Conservation (phyloP, 2,329 filamentous ascomycete species). For the Alternaria sp. region DNA sequence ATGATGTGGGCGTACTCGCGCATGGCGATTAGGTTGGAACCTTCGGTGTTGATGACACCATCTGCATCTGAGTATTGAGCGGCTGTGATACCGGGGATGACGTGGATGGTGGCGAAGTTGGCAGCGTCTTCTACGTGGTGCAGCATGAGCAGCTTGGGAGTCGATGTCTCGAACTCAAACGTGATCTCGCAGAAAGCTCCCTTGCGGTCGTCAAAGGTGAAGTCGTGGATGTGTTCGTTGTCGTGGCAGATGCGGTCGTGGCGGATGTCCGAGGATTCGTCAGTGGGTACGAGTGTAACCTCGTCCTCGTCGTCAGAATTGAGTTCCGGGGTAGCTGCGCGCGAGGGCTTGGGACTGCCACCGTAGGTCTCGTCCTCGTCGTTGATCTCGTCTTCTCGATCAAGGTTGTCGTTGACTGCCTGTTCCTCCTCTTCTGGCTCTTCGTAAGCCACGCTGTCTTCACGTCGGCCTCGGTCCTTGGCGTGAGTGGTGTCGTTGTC, state of each 20-base stretch:
- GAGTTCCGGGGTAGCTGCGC: constrained; percentile 41
- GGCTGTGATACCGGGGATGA: constrained; percentile 76
- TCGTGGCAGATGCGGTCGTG: constrained; percentile 52
- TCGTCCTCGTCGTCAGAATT: constrained; percentile 37
- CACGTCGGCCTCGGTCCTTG: constrained; percentile 77
- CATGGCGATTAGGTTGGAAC: constrained; percentile 90
- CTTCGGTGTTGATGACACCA: constrained; percentile 72
- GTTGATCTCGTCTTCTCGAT: constrained; percentile 59
- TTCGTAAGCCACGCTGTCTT: constrained; percentile 86
- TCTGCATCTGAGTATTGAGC: constrained; percentile 65
- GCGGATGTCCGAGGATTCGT: constrained; percentile 40
- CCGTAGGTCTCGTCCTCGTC: constrained; percentile 61
- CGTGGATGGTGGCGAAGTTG: constrained; percentile 81
- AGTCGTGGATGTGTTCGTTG: constrained; percentile 71
- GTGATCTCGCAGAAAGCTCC: constrained; percentile 82
- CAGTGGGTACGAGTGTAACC: constrained; percentile 28
- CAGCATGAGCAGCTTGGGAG: constrained; percentile 92
- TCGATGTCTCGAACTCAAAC: constrained; percentile 78
- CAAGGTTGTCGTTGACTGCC: constrained; percentile 70
- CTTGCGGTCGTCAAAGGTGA: constrained; percentile 77
- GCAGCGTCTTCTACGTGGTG: constrained; percentile 85
- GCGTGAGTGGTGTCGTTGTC: constrained; percentile 66
- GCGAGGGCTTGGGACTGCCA: constrained; percentile 51
- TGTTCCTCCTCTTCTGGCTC: constrained; percentile 92
- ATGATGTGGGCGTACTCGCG: constrained; percentile 85